Conservation (phyloP, 1,284 basidiomycete genomes). For the Entoloma clypeatum region DNA sequence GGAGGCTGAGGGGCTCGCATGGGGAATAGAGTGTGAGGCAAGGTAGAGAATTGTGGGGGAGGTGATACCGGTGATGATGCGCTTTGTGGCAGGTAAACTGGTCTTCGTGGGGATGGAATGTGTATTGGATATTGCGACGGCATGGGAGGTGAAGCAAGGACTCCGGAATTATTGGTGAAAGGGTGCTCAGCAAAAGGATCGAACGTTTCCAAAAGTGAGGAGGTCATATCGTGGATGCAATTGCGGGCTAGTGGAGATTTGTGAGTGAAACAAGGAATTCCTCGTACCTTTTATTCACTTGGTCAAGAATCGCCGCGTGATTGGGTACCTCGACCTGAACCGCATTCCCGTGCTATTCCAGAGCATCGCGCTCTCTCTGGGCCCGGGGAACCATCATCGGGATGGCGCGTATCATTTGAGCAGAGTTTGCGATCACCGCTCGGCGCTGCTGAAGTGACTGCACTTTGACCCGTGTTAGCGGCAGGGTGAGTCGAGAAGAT, state of each 20-base stretch:
- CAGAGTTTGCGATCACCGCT: no score
- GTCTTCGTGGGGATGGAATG: slow-evolving; percentile 26
- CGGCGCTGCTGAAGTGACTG: no score
- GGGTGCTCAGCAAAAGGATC: slow-evolving; percentile 58
- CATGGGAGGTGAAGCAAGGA: slow-evolving; percentile 41
- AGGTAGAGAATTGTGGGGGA: slow-evolving; percentile 4
- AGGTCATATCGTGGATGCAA: slow-evolving; percentile 24
- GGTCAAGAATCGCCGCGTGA: no score
- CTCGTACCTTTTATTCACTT: no score
- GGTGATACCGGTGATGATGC: slow-evolving; percentile 16
- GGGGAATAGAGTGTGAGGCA: slow-evolving; percentile 11
- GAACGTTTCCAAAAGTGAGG: slow-evolving; percentile 45
- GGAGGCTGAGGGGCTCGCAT: slow-evolving; percentile 24
- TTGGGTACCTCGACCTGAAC: no score
- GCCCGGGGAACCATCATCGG: no score
- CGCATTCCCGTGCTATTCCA: no score
- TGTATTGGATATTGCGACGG: slow-evolving; percentile 46
- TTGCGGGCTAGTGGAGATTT: slow-evolving; percentile 6
- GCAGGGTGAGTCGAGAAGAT: no score
- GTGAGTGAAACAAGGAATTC: slow-evolving; percentile 10
- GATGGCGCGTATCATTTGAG: no score
- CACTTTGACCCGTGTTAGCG: no score
- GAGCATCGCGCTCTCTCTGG: no score
- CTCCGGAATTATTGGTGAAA: slow-evolving; percentile 55
- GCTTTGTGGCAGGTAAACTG: background rate